Evolutionary conservation across 2,329 filamentous ascomycete species (phyloP), one percentile per base, ranked within the genome.

Genomic region (Fusarium succisae): DNA sequence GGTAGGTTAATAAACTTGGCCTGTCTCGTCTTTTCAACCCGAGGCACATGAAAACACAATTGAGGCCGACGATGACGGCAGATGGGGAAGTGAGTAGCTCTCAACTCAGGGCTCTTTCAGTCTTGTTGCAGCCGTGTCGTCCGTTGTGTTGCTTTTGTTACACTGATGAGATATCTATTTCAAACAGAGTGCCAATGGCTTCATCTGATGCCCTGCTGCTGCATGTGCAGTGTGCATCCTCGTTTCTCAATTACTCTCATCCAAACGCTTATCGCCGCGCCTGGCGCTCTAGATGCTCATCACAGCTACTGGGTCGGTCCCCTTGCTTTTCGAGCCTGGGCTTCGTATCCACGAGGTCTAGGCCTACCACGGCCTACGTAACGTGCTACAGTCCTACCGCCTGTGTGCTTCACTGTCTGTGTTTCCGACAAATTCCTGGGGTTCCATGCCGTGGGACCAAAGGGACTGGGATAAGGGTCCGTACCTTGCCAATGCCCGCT

Each of bases 21-120:
- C 30, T 62, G 58, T 43, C 65, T 38, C 38, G 54, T 44, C 59
- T 38, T 67, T 69, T 41, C 57, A 69, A 70, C 50, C 76, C 70
- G 66, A 69, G 63, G 63, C 12, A 61, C 44, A 77, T 60, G 53
- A 24, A 62, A 62, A 63, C 54, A 65, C 61, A 74, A 71, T 73
- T 71, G 70, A 75, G 70, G 70, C 66, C 69, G 71, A 69, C 67
- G 53, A 74, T 74, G 71, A 74, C 71, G 67, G 71, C 63, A 74
- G 71, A 74, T 53, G 56, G 53, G 38, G 56, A 22, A 41, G 47
- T 41, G 14, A 56, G 51, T 28, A 54, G 28, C 24, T 28, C 51
- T 28, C 35, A 37, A 54, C 24, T 61, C 45, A 61, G 73, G 66
- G 66, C 51, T 71, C 71, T 61, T 70, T 64, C 62, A 61, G 57